These are phyloP conservation scores for Silene conica DNA, from an alignment of 148 eudicot species.

Conservation along the genomic window DNA sequence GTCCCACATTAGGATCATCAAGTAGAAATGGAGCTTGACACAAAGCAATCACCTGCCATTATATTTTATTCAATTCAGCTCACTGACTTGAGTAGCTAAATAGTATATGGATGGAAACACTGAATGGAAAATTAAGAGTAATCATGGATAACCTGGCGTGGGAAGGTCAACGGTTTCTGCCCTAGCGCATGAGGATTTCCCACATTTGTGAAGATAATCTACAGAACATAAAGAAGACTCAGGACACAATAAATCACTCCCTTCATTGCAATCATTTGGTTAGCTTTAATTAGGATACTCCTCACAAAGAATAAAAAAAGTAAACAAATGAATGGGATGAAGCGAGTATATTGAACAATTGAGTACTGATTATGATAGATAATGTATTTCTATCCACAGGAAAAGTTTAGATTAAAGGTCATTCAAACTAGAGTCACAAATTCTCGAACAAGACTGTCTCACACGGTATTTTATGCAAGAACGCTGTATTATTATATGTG, in stretches of 20 bases:
- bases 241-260: conserved; percentile 6
- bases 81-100: background rate
- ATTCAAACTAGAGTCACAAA: background rate
- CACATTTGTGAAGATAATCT: conserved; percentile 97
- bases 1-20: conserved; percentile 96
- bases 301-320: too few species aligned
- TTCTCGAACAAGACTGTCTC: too few species aligned
- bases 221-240: conserved; percentile 23
- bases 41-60: conserved; percentile 79
- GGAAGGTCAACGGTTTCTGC: conserved; percentile 92
- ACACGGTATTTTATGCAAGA: too few species aligned
- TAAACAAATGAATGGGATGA: too few species aligned
- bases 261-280: too few species aligned
- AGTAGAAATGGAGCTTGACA: conserved; percentile 99
- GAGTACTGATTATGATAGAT: background rate
- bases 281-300: too few species aligned
- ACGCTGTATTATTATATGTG: too few species aligned
- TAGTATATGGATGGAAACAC: background rate
- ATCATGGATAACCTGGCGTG: conserved; percentile 66
- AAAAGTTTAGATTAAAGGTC: background rate
- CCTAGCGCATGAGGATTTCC: conserved; percentile 99
- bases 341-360: background rate
- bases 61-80: conserved; percentile 15
- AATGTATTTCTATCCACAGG: background rate
- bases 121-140: conserved; percentile 1